Base-by-base conservation (phyloP, 345 rosid species). In the Eucalyptus viminalis region DNA sequence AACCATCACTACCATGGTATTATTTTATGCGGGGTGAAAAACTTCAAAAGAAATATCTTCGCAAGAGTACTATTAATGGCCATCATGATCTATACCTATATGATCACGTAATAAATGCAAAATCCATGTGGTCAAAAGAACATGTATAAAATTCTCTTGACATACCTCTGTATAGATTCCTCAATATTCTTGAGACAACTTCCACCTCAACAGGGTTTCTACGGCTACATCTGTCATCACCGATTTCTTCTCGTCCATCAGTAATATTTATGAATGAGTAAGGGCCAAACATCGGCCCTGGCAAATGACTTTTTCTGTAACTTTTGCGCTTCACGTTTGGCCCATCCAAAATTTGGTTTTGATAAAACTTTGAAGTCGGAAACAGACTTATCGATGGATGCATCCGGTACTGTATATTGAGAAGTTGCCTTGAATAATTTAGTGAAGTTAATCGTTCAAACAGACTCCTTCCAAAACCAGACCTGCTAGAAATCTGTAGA, bases 331-430 rank as follows among this genome's bases (percentile, higher is more conserved):
- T 91, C 7, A 94, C 95, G 87, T 88, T 87, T 29, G 90, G 86
- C 58, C 94, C 95, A 89, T 96, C 96, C 45, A 89, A 27, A 47
- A 96, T 93, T 89, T 47, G 88, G 81, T 89, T 92, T 60, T 8
- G 14, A n/a, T 96, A 95, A 88, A 96, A 95, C 9, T 89, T 89
- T 72, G 81, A 87, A 87, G 93, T 96, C 1, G 98, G 97, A 67
- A 96, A 95, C 86, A 8, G 72, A 88, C 97, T 94, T 34, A 96
- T 95, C 5, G 93, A 90, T 14, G 98, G 99, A 92, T 96, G 98
- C 99, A 96, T 96, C 44, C 99, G 90, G 89, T 95, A 95, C 88
- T 95, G 99, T 65, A 91, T 92, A 87, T 93, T 88, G 17, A 96
- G 86, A 44, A 94, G 92, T 50, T 95, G 95, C 69, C 93, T 95